These are phyloP conservation scores for Didymella arachidicola DNA, from an alignment of 2,329 filamentous ascomycete genomes.

Conservation along the genomic window DNA sequence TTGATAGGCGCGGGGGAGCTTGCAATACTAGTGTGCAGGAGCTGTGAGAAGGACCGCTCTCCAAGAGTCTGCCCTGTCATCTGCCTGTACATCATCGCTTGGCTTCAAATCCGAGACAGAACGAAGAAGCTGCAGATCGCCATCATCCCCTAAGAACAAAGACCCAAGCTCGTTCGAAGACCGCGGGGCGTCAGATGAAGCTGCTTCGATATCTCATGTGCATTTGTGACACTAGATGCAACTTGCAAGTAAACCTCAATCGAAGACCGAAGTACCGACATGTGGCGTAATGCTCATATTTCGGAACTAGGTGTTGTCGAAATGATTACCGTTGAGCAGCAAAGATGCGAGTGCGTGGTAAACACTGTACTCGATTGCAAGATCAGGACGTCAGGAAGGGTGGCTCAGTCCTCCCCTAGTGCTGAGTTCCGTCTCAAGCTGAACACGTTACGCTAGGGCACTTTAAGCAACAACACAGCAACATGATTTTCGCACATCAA, in stretches of 20 bases:
- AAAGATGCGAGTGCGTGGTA: not conserved
- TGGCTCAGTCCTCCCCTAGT: not conserved
- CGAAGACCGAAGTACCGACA: not conserved
- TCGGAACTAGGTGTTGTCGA: not conserved
- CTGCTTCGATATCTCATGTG: not conserved
- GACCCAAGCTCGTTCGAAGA: not conserved
- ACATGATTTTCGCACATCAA: constrained; percentile 10
- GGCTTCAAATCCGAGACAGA: not conserved
- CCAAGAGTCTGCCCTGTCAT: not conserved
- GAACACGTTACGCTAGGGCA: not conserved
- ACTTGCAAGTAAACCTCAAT: constrained; percentile 6
- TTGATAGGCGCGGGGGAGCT: constrained; percentile 9
- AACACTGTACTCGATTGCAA: not conserved
- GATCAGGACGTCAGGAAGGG: not conserved
- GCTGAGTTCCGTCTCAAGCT: not conserved
- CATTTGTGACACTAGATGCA: not conserved
- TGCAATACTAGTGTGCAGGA: not conserved
- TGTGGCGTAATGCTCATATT: not conserved
- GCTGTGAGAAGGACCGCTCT: constrained; percentile 9
- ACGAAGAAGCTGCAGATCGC: not conserved
- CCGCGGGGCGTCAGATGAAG: not conserved
- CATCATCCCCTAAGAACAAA: not conserved
- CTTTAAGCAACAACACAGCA: not conserved
- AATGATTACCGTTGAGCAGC: not conserved
- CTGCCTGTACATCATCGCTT: not conserved